Evolutionary conservation across 1,284 basidiomycete genomes (phyloP).

Genomic region (Tilletia walkeri): DNA sequence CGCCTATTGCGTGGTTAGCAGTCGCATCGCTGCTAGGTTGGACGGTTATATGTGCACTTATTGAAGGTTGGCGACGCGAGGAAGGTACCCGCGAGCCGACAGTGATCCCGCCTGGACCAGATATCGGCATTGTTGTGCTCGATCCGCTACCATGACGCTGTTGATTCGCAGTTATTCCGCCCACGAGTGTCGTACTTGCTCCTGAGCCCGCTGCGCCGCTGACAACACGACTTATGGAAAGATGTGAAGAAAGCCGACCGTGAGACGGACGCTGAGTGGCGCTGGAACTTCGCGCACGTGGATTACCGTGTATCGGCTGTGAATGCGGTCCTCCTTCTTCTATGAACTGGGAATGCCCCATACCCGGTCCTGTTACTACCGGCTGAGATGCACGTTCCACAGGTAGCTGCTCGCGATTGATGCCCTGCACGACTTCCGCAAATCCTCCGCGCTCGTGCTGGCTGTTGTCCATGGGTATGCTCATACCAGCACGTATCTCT

Average conservation of each 20-base stretch:
- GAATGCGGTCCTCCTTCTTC: neutral
- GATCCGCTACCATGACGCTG: neutral
- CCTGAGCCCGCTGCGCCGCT: neutral
- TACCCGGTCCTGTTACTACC: neutral
- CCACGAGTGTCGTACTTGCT: neutral
- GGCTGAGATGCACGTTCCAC: neutral
- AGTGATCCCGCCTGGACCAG: neutral
- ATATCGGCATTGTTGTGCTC: neutral
- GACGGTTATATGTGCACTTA: neutral
- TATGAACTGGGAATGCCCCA: neutral
- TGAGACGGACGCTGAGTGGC: slow-evolving; percentile 3
- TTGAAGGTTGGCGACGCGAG: neutral
- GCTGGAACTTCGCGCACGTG: neutral
- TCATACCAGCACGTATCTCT: neutral
- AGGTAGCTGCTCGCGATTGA: neutral
- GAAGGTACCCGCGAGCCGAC: neutral
- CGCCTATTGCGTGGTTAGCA: neutral
- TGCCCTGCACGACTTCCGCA: slow-evolving; percentile 13
- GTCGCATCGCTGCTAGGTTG: neutral
- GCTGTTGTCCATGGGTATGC: neutral
- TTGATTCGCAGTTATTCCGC: neutral
- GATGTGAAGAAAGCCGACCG: neutral
- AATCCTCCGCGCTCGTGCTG: slow-evolving; percentile 7
- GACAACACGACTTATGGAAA: neutral
- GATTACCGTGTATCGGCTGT: neutral